phyloP scores from a whole-genome alignment of 257 asterid genomes.

The Solanum verrucosum region DNA sequence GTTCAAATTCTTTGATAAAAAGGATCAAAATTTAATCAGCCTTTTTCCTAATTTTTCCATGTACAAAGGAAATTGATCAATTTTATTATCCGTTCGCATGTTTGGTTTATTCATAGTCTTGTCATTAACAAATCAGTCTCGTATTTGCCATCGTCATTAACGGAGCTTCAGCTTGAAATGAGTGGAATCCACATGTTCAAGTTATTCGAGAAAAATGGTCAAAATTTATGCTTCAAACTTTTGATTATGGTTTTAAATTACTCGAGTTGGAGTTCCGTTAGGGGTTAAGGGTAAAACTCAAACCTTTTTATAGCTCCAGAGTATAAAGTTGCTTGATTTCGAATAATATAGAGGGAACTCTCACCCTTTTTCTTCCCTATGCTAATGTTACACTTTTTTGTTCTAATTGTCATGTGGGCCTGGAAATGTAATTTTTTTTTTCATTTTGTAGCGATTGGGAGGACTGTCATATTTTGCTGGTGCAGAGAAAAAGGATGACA shows the following conservation, averaged over 20 bases:
- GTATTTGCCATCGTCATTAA: neutral
- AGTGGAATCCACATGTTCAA: neutral
- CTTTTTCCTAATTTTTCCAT: neutral
- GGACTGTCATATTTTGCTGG: slow-evolving; percentile 91
- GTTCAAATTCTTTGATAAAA: neutral
- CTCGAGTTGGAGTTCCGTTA: neutral
- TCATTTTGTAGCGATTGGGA: slow-evolving; percentile 54
- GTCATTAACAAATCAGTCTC: neutral
- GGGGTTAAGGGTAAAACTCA: neutral
- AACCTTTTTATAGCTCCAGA: neutral
- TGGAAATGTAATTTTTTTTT: neutral
- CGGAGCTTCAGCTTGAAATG: neutral
- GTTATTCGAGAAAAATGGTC: neutral
- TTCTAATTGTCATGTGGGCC: neutral
- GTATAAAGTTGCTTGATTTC: neutral
- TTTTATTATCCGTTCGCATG: accelerated
- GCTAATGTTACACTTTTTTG: neutral
- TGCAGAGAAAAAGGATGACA: slow-evolving; percentile 93
- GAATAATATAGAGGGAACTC: neutral
- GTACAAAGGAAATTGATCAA: neutral
- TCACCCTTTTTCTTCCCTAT: neutral
- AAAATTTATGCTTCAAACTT: neutral
- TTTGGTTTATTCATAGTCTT: neutral
- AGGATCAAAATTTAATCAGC: neutral
- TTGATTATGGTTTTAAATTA: neutral